Conservation (phyloP, 2,329 filamentous ascomycete species). For the Hymenoscyphus fraxineus region DNA sequence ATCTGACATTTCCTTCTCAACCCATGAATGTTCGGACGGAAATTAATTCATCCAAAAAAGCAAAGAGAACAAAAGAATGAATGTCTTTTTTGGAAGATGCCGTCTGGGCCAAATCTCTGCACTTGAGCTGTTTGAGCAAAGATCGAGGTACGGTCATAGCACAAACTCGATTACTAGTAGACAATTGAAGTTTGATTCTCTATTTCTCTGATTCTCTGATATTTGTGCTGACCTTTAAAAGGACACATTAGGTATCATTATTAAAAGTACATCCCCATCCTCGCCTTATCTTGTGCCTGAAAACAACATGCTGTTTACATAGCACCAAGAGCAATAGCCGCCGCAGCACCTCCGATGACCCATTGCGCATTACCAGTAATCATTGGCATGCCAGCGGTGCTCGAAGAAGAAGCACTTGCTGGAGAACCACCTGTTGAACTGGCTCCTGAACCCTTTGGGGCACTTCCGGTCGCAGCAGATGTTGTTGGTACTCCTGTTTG, state of each 20-base stretch:
- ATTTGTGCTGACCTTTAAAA: too few species aligned
- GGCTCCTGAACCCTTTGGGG: constrained; percentile 6
- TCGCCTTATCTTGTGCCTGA: too few species aligned
- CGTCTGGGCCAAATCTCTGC: too few species aligned
- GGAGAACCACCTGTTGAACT: not conserved
- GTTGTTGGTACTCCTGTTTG: constrained; percentile 13
- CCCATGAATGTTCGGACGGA: too few species aligned
- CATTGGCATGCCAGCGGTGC: constrained; percentile 25
- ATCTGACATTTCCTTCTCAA: not conserved
- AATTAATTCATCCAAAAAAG: too few species aligned
- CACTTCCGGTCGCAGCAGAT: constrained; percentile 14
- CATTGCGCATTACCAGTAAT: constrained; percentile 27
- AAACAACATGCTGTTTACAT: constrained; percentile 12
- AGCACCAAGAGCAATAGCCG: constrained; percentile 29
- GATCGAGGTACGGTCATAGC: too few species aligned
- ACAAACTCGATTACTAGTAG: too few species aligned
- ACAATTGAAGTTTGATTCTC: too few species aligned
- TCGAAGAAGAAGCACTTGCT: constrained; percentile 7
- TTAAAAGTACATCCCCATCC: not conserved
- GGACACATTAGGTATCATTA: not conserved
- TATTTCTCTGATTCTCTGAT: too few species aligned
- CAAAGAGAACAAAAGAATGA: too few species aligned
- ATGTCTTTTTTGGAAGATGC: too few species aligned
- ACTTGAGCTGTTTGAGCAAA: too few species aligned
- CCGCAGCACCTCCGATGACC: constrained; percentile 26